A percentile compares a stretch with the other conserved stretches of the same genome.
Evolutionary conservation across 108 stramenopile species (phyloP).

Genomic region (Skeletonema tropicum): DNA sequence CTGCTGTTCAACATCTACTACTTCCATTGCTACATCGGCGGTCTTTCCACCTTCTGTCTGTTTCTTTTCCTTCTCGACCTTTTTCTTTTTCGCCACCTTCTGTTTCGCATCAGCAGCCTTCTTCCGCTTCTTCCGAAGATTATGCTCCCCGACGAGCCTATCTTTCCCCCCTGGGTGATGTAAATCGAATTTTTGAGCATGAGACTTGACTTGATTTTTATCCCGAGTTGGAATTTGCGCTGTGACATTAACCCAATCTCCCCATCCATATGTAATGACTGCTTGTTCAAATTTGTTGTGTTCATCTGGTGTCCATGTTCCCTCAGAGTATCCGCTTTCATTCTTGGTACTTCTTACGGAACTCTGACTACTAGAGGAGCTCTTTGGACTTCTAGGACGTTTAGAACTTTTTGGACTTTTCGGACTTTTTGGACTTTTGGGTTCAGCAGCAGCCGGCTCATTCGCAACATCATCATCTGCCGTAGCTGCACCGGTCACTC

Average conservation of each 20-base stretch:
- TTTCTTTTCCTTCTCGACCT: neutral
- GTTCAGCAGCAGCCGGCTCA: neutral
- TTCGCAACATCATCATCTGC: no score
- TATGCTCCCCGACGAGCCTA: neutral
- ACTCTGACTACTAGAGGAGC: neutral
- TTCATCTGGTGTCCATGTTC: neutral
- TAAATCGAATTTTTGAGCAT: slow-evolving; percentile 26
- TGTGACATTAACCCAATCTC: neutral
- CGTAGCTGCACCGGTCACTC: neutral
- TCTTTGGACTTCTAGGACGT: neutral
- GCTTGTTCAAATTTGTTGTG: neutral
- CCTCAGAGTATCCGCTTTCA: neutral
- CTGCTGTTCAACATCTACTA: neutral
- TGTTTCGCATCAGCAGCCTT: neutral
- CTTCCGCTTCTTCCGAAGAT: neutral
- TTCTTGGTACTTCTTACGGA: neutral
- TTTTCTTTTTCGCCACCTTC: neutral
- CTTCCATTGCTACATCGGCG: neutral
- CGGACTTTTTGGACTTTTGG: neutral
- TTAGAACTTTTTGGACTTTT: neutral
- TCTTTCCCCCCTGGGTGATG: slow-evolving; percentile 10
- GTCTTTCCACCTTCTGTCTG: neutral
- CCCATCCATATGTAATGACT: neutral
- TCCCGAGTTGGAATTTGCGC: slow-evolving; percentile 10
- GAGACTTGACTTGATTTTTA: slow-evolving; percentile 21